Percentiles rank a stretch among this genome's conserved stretches.
phyloP scores from a whole-genome alignment of 2,329 filamentous ascomycete genomes.

The Fusarium sp. region DNA sequence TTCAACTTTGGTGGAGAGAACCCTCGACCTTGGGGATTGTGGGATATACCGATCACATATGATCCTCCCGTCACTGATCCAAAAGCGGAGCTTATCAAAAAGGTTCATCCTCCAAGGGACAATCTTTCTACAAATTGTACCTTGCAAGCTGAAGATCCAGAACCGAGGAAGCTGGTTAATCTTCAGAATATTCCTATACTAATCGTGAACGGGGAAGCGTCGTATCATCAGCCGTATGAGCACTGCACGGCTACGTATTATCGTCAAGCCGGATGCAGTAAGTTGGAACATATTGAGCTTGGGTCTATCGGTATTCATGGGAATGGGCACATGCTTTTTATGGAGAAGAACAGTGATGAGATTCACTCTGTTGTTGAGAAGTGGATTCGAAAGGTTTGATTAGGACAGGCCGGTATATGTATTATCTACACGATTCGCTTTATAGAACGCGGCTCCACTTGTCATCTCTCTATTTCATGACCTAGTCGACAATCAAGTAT shows the following conservation, averaged over 20 bases:
- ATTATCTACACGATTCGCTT: not conserved
- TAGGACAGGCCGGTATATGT: accelerated
- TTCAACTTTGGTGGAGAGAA: conserved; percentile 53
- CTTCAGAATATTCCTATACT: conserved; percentile 48
- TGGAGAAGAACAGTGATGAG: conserved; percentile 42
- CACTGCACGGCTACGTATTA: conserved; percentile 40
- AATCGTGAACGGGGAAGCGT: conserved; percentile 35
- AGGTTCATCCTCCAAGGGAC: conserved; percentile 6
- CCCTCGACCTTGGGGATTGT: conserved; percentile 58
- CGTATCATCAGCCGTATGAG: conserved; percentile 39
- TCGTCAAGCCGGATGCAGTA: conserved; percentile 38
- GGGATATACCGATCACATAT: conserved; percentile 62
- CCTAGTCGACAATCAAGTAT: too few species aligned
- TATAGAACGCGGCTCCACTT: not conserved
- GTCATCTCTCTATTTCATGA: too few species aligned
- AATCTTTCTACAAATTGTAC: conserved; percentile 30
- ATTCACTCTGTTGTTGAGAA: conserved; percentile 29
- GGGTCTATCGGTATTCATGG: conserved; percentile 36
- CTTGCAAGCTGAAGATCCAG: conserved; percentile 24
- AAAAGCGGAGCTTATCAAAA: conserved; percentile 24
- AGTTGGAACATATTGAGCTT: conserved; percentile 36
- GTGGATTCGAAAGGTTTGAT: conserved; percentile 17
- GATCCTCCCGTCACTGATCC: conserved; percentile 51
- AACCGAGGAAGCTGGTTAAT: conserved; percentile 46
- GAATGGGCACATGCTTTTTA: conserved; percentile 44